A percentile compares a stretch with the other conserved stretches of the same genome.
phyloP scores from a whole-genome alignment of 2,329 filamentous ascomycete species.

The Diaporthe citrichinensis region DNA sequence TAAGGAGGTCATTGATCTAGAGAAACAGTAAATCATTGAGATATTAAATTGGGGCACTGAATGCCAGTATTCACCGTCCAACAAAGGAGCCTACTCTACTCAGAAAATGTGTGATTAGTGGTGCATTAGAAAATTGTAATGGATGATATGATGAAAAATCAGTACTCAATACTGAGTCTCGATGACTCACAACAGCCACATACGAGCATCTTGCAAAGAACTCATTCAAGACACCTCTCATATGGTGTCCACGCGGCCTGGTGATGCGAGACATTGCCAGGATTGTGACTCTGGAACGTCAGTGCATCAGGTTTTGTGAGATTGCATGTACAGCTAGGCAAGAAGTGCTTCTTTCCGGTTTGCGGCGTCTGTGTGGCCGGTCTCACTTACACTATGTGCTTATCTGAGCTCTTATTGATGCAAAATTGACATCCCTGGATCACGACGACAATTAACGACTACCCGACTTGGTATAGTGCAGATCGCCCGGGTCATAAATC shows the following conservation, averaged over 20 bases:
- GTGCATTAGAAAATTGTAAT: too few relatives aligned
- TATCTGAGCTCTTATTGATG: slow-evolving; percentile 13
- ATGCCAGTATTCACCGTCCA: too few relatives aligned
- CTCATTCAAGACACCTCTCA: neutral
- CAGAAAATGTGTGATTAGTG: too few relatives aligned
- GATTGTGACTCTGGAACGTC: neutral
- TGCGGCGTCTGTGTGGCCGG: neutral
- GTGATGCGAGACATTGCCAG: neutral
- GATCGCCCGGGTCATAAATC: neutral
- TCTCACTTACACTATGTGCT: neutral
- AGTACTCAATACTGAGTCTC: accelerated
- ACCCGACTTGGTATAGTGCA: neutral
- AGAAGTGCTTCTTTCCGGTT: neutral
- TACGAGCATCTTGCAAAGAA: neutral
- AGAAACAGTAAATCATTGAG: too few relatives aligned
- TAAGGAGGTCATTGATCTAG: neutral
- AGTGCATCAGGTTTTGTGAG: neutral
- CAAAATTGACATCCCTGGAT: slow-evolving; percentile 18
- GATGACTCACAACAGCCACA: neutral
- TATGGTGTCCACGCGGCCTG: neutral
- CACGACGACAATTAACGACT: neutral
- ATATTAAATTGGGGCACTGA: too few relatives aligned
- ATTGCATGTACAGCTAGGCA: neutral
- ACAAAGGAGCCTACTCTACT: too few relatives aligned
- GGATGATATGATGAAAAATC: too few relatives aligned